These are phyloP conservation scores for Yarrowia porcina DNA, from an alignment of 805 yeast genomes.

Conservation along the genomic window DNA sequence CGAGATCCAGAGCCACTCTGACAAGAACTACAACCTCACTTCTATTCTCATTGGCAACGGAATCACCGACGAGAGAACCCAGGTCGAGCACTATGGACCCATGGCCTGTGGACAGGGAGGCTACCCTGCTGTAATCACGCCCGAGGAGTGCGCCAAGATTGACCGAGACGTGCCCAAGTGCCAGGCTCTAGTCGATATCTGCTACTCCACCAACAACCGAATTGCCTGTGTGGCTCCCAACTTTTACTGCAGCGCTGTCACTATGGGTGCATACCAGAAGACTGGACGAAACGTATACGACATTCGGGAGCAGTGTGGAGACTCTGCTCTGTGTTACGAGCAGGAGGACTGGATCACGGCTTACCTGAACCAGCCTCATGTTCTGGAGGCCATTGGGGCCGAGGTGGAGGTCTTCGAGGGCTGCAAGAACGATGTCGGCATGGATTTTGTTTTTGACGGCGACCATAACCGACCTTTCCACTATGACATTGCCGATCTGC, in stretches of 20 bases:
- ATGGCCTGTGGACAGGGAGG: slow-evolving; percentile 95
- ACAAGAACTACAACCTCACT: slow-evolving; percentile 57
- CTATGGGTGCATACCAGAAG: slow-evolving; percentile 56
- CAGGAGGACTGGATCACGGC: slow-evolving; percentile 67
- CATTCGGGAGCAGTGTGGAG: slow-evolving; percentile 49
- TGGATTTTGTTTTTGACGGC: slow-evolving; percentile 79
- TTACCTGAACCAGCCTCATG: slow-evolving; percentile 70
- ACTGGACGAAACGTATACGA: slow-evolving; percentile 65
- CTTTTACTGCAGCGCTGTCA: slow-evolving; percentile 70
- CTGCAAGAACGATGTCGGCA: slow-evolving; percentile 64
- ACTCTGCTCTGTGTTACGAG: slow-evolving; percentile 59
- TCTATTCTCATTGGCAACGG: slow-evolving; percentile 93
- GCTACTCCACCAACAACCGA: slow-evolving; percentile 59
- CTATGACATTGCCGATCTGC: slow-evolving; percentile 59
- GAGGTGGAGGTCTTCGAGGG: slow-evolving; percentile 55
- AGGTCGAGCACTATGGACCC: slow-evolving; percentile 75
- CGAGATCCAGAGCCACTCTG: slow-evolving; percentile 46
- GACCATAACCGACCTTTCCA: slow-evolving; percentile 94
- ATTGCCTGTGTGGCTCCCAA: slow-evolving; percentile 85
- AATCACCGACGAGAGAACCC: slow-evolving; percentile 77
- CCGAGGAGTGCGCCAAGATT: slow-evolving; percentile 67
- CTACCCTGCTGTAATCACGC: slow-evolving; percentile 60
- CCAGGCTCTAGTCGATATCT: slow-evolving; percentile 55
- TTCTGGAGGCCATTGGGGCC: slow-evolving; percentile 76
- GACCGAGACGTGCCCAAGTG: slow-evolving; percentile 59